Conservation (phyloP, 2,329 filamentous ascomycete species). For the Aureobasidium sp. region DNA sequence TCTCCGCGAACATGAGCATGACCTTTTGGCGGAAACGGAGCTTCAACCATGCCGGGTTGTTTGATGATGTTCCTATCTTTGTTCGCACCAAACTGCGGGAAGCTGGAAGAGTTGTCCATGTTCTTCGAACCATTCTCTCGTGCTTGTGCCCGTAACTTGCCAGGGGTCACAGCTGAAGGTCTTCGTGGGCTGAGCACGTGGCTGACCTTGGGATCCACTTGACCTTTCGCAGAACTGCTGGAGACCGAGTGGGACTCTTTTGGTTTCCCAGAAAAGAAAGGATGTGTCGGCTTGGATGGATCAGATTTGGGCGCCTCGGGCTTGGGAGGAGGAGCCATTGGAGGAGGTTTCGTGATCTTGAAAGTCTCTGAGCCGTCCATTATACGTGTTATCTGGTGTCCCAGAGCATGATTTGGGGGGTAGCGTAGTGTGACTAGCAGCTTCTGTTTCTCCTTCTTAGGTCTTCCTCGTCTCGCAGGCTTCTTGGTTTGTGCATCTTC, state of each 20-base stretch:
- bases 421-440: slow-evolving; percentile 39
- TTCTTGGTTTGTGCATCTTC: slow-evolving; percentile 15
- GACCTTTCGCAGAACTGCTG: slow-evolving; percentile 18
- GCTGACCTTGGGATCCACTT: background rate
- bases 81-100: slow-evolving; percentile 15
- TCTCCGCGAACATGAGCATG: slow-evolving; percentile 55
- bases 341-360: slow-evolving; percentile 7
- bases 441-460: slow-evolving; percentile 19
- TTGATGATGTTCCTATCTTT: slow-evolving; percentile 36
- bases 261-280: slow-evolving; percentile 58
- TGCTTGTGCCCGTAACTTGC: slow-evolving; percentile 33
- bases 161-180: slow-evolving; percentile 36
- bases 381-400: slow-evolving; percentile 55
- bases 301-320: slow-evolving; percentile 19
- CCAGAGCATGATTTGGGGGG: slow-evolving; percentile 37
- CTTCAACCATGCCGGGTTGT: slow-evolving; percentile 56
- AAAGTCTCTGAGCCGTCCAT: slow-evolving; percentile 33
- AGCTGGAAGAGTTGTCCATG: slow-evolving; percentile 17
- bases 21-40: slow-evolving; percentile 62
- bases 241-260: slow-evolving; percentile 17
- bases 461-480: slow-evolving; percentile 21
- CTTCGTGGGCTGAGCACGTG: slow-evolving; percentile 20
- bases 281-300: slow-evolving; percentile 48
- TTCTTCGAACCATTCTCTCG: slow-evolving; percentile 16
- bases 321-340: slow-evolving; percentile 19